phyloP scores from a whole-genome alignment of 495 filamentous ascomycete genomes.

The Jackrogersella minutella region DNA sequence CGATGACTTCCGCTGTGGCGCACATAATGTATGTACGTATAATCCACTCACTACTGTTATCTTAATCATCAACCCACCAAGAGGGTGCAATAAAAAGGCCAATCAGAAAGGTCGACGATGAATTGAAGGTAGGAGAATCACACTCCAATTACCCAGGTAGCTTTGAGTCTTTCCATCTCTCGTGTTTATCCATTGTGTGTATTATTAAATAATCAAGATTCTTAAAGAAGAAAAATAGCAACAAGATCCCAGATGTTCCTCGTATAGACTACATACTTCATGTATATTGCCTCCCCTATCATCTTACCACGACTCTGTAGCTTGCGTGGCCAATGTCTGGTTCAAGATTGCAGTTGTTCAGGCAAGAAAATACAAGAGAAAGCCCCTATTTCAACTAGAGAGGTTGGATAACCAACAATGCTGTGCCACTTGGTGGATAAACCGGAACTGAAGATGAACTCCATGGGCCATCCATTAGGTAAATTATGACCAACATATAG shows the following conservation, averaged over 20 bases:
- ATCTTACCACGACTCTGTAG: background rate
- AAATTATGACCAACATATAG: conserved; percentile 8
- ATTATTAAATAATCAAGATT: too few relatives aligned
- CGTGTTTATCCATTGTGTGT: background rate
- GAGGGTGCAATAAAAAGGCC: background rate
- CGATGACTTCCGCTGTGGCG: conserved; percentile 12
- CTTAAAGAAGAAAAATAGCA: background rate
- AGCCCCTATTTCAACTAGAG: too few relatives aligned
- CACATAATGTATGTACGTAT: background rate
- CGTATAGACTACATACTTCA: background rate
- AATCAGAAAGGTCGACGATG: conserved; percentile 6
- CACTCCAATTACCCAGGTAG: too few relatives aligned
- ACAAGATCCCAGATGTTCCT: background rate
- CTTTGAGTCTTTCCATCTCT: background rate
- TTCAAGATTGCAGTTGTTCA: background rate
- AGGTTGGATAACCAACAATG: background rate
- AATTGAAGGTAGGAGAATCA: conserved; percentile 1
- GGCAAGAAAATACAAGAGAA: background rate
- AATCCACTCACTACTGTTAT: background rate
- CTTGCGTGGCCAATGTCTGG: background rate
- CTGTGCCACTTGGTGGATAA: background rate
- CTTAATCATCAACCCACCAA: background rate
- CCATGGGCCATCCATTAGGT: conserved; percentile 10
- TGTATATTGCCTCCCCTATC: background rate
- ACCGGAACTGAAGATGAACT: conserved; percentile 1